These are phyloP conservation scores for Artemisia princeps DNA, from an alignment of 140 eudicot genomes.

Conservation along the genomic window DNA sequence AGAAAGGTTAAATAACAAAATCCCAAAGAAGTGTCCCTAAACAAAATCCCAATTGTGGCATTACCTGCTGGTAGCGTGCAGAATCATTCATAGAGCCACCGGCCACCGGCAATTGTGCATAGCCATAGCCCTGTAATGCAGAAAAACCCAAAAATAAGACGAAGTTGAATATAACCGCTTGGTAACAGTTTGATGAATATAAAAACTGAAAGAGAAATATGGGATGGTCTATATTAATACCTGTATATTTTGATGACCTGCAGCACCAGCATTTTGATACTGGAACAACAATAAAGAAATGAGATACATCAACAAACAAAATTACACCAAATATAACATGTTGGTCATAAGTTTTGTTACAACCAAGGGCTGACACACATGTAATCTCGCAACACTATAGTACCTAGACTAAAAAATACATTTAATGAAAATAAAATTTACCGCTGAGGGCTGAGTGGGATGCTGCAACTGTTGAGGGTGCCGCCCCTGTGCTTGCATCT, in stretches of 20 bases:
- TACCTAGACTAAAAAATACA: conserved; percentile 11
- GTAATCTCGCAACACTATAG: background rate
- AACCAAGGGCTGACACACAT: too few species aligned
- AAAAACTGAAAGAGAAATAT: background rate
- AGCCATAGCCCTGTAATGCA: conserved; percentile 46
- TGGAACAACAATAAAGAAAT: conserved; percentile 23
- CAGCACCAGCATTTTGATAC: conserved; percentile 59
- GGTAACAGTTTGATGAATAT: background rate
- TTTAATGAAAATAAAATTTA: conserved; percentile 14
- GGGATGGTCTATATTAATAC: conserved; percentile 25
- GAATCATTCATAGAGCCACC: conserved; percentile 49
- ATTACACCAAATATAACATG: background rate
- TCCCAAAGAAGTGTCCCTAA: background rate
- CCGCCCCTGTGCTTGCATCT: conserved; percentile 47
- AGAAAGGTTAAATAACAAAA: background rate
- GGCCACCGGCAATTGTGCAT: conserved; percentile 32
- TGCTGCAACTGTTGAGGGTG: conserved; percentile 59
- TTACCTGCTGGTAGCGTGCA: conserved; percentile 66
- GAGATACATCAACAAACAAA: conserved; percentile 7
- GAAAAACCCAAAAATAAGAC: background rate
- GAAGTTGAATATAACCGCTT: too few species aligned
- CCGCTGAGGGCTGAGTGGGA: conserved; percentile 48
- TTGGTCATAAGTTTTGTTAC: background rate
- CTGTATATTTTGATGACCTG: conserved; percentile 56
- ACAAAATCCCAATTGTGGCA: background rate